Evolutionary conservation across 2,329 filamentous ascomycete genomes (phyloP).

Genomic region (Botrytis porri): DNA sequence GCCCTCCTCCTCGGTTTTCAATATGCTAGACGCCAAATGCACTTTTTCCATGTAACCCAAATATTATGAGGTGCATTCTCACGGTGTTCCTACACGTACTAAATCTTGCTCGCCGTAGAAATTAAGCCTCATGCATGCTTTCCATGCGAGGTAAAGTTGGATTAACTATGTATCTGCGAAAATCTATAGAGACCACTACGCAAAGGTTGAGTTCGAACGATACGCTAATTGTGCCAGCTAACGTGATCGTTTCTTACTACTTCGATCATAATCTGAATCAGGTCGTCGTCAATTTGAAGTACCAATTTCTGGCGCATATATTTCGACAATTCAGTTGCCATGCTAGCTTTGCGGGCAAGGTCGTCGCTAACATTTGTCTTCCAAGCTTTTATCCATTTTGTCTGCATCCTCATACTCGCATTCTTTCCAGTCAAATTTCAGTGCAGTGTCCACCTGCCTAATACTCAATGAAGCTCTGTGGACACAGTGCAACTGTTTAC

Average conservation of each 20-base stretch:
- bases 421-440: neutral
- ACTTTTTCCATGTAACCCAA: neutral
- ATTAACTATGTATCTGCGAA: too few species aligned
- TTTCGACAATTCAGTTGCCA: too few species aligned
- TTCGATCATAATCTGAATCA: neutral
- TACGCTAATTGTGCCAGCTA: neutral
- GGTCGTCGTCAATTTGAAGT: too few species aligned
- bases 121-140: neutral
- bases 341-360: neutral
- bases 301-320: neutral
- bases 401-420: neutral
- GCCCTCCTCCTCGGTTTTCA: neutral
- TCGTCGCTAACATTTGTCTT: neutral
- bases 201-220: neutral
- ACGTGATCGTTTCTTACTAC: neutral
- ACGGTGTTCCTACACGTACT: rapidly evolving
- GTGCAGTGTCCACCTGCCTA: neutral
- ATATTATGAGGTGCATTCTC: neutral
- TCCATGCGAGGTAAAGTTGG: neutral
- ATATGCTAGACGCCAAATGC: neutral
- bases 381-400: neutral
- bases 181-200: neutral
- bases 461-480: too few species aligned
- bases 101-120: neutral
- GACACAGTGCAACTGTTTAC: too few species aligned